Base-by-base conservation (phyloP, 228 moss, liverwort and hornwort genomes). In the Sphagnum fallax region DNA sequence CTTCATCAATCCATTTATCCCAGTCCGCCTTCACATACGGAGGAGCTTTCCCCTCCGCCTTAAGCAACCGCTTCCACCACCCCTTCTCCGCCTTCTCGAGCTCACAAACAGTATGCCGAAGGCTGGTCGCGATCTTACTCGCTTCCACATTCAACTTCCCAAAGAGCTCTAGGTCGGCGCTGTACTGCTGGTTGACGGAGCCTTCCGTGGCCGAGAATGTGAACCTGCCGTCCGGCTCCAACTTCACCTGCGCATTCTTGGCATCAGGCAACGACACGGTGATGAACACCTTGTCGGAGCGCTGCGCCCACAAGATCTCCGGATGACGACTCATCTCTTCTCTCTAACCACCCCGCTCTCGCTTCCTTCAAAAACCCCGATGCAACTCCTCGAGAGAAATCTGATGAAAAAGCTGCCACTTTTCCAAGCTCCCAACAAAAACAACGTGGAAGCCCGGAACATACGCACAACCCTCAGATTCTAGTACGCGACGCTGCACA, bases 221-320 rank as follows among this genome's bases (percentile, higher is more conserved):
- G 68, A 98, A 89, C 58, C 71, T 82, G 11, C 98, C 98, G 60
- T 92, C 90, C 3, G 94, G 89, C 66, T 84, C 79, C 52, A 98
- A 69, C 71, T 93, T 93, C 72, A 98, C 91, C 78, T 93, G 85
- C 4, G 93, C 84, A 62, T 75, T 80, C 78, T 93, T 91, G 4
- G 98, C 92, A 52, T 98, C 98, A 52, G 94, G 83, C 13, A 98
- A 78, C 82, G 93, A 91, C 76, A 98, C 87, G 2, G 98, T 98
- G 72, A 98, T 5, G 73, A 71, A 92, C 47, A 98, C 88, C 84
- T 93, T 92, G 67, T 94, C 98, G 18, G 90, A 85, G 72, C 91
- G 91, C 78, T 98, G 98, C 63, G 98, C 98, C 98, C 98, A 98
- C 73, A 89, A 50, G 64, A 98, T 90, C 89, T 98, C 93, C n/a